Evolutionary conservation across 257 asterid species (phyloP), one percentile per base, ranked within the genome.

Genomic region (Ocimum tenuiflorum): DNA sequence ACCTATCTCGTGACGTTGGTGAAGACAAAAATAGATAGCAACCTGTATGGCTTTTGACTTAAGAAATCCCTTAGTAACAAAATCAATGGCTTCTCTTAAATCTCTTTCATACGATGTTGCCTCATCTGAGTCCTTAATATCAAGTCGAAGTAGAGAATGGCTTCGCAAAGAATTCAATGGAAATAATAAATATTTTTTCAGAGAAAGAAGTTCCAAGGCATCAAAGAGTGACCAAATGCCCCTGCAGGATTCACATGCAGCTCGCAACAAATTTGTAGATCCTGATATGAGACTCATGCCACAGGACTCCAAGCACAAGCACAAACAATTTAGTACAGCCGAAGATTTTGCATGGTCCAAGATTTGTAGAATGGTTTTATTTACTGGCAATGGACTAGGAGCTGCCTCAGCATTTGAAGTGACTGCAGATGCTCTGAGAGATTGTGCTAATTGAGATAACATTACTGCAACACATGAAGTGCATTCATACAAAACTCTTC

Each of bases 161-260:
- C 75, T 73, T 49, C 83, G 70, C 70, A 90, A 77, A 69, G 85
- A 74, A 53, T 78, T 74, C 41, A 94, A 79, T 15, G 99, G 99
- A 76, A 90, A 90, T 51, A 76, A 33, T 60, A 69, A 60, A 47
- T 76, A 78, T 53, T 73, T 77, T 83, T 77, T 82, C 54, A 54
- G 60, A 60, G 83, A 83, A 50, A 81, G 84, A 75, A 81, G 77
- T 70, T 90, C 99, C 73, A 77, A 79, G 67, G 89, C 87, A 68
- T 88, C 94, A 23, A 94, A 68, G 68, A 94, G 88, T 53, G 82
- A 85, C 97, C 95, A 88, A 75, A 79, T 79, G 45, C 86, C 95
- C 77, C 88, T 76, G 81, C 95, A 94, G 63, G 91, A 91, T 83
- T 94, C 99, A 76, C 89, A 91, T 49, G 95, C 95, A 82, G 95